Evolutionary conservation across 1,284 basidiomycete species (phyloP).

Genomic region (Ceratobasidium sp.): DNA sequence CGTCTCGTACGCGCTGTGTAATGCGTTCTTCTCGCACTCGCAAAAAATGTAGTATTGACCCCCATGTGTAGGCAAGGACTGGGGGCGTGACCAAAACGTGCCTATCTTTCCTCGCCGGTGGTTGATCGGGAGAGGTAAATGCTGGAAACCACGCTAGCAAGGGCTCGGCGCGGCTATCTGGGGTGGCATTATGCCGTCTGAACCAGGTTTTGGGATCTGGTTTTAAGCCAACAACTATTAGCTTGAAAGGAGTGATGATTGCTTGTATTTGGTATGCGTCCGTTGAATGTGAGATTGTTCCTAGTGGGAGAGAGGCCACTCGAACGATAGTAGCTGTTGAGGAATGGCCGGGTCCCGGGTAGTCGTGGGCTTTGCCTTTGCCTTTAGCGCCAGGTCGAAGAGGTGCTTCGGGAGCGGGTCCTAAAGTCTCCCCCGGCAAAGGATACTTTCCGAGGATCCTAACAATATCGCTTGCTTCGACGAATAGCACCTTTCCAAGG

Average conservation of each 20-base stretch:
- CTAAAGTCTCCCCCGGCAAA: constrained; percentile 53
- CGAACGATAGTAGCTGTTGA: constrained; percentile 60
- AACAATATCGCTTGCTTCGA: constrained; percentile 93
- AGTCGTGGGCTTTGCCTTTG: constrained; percentile 24
- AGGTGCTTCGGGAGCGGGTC: constrained; percentile 26
- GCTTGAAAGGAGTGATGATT: constrained; percentile 85
- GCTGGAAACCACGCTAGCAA: constrained; percentile 78
- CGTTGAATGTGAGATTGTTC: constrained; percentile 73
- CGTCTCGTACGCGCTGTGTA: constrained; percentile 58
- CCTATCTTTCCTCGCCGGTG: constrained; percentile 44
- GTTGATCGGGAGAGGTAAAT: constrained; percentile 6
- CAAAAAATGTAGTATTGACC: constrained; percentile 66
- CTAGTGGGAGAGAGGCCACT: constrained; percentile 84
- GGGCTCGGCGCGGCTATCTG: constrained; percentile 51
- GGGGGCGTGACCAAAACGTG: constrained; percentile 55
- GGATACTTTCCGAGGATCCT: constrained; percentile 94
- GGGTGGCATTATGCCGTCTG: constrained; percentile 66
- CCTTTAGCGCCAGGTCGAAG: constrained; percentile 27
- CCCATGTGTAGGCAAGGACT: constrained; percentile 85
- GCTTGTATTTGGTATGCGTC: constrained; percentile 88
- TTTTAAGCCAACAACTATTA: constrained; percentile 92
- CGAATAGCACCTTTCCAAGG: constrained; percentile 92
- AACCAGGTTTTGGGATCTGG: constrained; percentile 94
- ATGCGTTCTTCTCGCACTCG: constrained; percentile 67
- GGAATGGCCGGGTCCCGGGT: background rate